These are phyloP conservation scores for Zygosaccharomyces bisporus DNA, from an alignment of 805 yeast genomes.

Conservation along the genomic window DNA sequence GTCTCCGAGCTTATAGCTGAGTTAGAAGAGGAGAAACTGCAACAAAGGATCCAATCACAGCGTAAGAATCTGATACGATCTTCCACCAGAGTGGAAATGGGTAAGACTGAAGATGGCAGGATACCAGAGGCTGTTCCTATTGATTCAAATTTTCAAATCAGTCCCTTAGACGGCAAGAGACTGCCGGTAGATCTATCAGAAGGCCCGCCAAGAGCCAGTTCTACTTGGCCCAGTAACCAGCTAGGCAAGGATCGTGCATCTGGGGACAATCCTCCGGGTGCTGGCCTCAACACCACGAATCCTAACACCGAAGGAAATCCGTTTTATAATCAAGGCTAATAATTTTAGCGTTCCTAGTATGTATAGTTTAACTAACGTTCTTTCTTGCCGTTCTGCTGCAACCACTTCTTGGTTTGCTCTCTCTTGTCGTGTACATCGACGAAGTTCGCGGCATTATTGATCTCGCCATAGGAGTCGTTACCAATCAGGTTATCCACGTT, in stretches of 20 bases:
- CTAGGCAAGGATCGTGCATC: neutral
- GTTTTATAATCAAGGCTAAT: conserved; percentile 10
- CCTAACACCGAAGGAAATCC: conserved; percentile 14
- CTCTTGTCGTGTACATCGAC: conserved; percentile 29
- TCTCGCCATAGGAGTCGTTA: conserved; percentile 30
- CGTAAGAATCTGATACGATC: conserved; percentile 24
- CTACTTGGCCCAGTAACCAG: conserved; percentile 13
- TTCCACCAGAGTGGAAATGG: conserved; percentile 11
- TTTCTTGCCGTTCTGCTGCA: conserved; percentile 14
- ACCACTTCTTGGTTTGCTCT: conserved; percentile 20
- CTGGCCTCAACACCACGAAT: conserved; percentile 5
- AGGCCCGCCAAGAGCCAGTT: conserved; percentile 15
- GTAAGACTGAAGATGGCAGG: conserved; percentile 7
- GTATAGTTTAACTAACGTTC: conserved; percentile 10
- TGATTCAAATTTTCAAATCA: conserved; percentile 14
- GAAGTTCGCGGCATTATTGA: conserved; percentile 29
- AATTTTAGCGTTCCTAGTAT: conserved; percentile 1
- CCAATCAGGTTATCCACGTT: conserved; percentile 30
- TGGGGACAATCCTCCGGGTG: neutral
- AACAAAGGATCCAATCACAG: conserved; percentile 24
- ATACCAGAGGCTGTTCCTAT: conserved; percentile 6
- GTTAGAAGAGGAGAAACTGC: conserved; percentile 28
- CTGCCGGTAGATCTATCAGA: conserved; percentile 12
- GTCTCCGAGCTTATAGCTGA: conserved; percentile 36
- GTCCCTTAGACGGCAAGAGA: conserved; percentile 17